A percentile compares a stretch with the other conserved stretches of the same genome.
These are phyloP conservation scores for Moesziomyces aphidis DNA, from an alignment of 1,284 basidiomycete genomes.

Conservation along the genomic window DNA sequence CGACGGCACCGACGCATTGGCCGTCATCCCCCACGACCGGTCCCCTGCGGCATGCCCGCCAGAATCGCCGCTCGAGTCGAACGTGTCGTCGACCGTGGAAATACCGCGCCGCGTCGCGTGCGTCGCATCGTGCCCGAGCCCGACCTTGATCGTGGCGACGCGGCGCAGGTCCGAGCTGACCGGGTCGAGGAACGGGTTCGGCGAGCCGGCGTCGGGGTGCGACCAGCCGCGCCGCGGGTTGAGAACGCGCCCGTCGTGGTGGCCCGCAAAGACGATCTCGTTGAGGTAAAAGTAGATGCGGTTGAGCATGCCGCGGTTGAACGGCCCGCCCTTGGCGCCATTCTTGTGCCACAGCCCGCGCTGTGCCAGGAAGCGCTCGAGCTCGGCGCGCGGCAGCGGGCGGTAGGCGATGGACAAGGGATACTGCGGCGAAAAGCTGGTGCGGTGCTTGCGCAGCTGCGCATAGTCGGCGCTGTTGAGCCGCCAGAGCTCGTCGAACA, in stretches of 20 bases:
- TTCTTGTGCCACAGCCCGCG: conserved; percentile 74
- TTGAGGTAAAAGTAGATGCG: conserved; percentile 80
- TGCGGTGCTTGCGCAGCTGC: conserved; percentile 76
- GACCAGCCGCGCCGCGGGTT: conserved; percentile 24
- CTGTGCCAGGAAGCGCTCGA: conserved; percentile 77
- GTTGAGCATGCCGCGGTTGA: conserved; percentile 79
- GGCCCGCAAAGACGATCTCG: conserved; percentile 74
- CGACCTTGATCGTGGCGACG: conserved; percentile 45
- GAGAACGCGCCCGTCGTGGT: conserved; percentile 17
- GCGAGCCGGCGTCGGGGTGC: background rate
- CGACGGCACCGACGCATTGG: conserved; percentile 65
- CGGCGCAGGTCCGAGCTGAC: conserved; percentile 32
- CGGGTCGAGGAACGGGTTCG: conserved; percentile 31
- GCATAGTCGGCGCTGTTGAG: conserved; percentile 49
- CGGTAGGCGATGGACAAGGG: conserved; percentile 80
- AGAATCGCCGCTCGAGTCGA: conserved; percentile 2
- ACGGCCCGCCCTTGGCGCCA: conserved; percentile 71
- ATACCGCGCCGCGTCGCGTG: conserved; percentile 72
- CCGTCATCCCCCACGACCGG: conserved; percentile 71
- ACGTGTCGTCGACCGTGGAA: conserved; percentile 74
- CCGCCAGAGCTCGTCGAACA: conserved; percentile 74
- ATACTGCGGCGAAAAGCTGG: conserved; percentile 79
- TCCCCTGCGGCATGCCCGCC: conserved; percentile 66
- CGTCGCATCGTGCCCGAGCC: conserved; percentile 75
- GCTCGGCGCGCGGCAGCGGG: conserved; percentile 76